phyloP scores from a whole-genome alignment of 1,139 yeast genomes.

The Pneumocystis jirovecii region DNA sequence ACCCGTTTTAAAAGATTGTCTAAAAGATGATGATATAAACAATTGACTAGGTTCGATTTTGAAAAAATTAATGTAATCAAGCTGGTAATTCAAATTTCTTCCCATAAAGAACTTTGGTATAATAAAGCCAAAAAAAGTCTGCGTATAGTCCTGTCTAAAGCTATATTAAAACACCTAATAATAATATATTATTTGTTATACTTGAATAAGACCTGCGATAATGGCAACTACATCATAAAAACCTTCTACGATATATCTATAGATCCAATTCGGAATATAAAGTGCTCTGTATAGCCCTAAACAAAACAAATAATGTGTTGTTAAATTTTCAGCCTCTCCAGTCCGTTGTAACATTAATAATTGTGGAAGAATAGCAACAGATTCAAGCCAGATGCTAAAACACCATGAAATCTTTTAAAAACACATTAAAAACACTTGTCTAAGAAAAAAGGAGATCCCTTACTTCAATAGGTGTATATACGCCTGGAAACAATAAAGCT shows the following conservation, averaged over 20 bases:
- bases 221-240: constrained; percentile 59
- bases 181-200: neutral
- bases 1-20: neutral
- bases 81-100: constrained; percentile 68
- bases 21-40: neutral
- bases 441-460: constrained; percentile 19
- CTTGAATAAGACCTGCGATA: constrained; percentile 57
- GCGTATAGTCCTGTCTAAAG: constrained; percentile 63
- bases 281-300: constrained; percentile 77
- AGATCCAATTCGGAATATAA: constrained; percentile 89
- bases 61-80: constrained; percentile 19
- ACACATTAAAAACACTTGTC: constrained; percentile 18
- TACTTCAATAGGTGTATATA: constrained; percentile 44
- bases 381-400: constrained; percentile 73
- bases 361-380: constrained; percentile 86
- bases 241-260: constrained; percentile 58
- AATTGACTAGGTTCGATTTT: neutral
- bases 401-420: constrained; percentile 37
- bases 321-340: constrained; percentile 76
- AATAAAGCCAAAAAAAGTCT: constrained; percentile 87
- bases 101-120: constrained; percentile 69
- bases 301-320: constrained; percentile 86
- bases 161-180: neutral
- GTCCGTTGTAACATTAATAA: constrained; percentile 76
- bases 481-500: constrained; percentile 51